Evolutionary conservation across 108 stramenopile species (phyloP), one percentile per base, ranked within the genome.

Genomic region (Cyclostephanos invisitatus): DNA sequence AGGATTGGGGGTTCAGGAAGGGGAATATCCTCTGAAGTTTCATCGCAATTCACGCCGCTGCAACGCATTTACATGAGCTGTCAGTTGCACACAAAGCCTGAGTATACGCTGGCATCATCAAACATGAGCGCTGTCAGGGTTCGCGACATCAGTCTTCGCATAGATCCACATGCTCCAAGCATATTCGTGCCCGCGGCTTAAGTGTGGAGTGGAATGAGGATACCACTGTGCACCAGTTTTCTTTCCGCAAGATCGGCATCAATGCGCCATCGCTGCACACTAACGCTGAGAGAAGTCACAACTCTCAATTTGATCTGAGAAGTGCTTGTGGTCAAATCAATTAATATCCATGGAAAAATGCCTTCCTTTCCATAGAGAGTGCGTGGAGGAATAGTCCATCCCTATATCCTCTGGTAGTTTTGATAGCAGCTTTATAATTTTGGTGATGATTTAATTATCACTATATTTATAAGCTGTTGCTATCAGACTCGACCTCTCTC

Each of bases 401-500:
- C 4, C 27, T 48, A 28, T 44, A 65, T 46, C 64, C 64, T 49
- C 57, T 70, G 46, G 55, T 70, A 70, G 69, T 70, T 55, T 53
- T 37, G 40, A 53, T 54, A 70, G 56, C 57, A 25, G 36, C 51
- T 49, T 27, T 67, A 67, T 51, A 51, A 67, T 53, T 51, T n/a
- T 67, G 28, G 66, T 54, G 66, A 51, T 66, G 22, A 24, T 46
- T 47, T 49, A 48, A 65, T 67, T 67, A 49, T 67, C 37, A 51
- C 50, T 49, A 49, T 67, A 67, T 36, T 29, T 67, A 67, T 50
- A 37, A 42, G 66, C 66, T 67, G 50, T 67, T 54, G 29, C 66
- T 67, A 67, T 51, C 50, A 67, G 50, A 51, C 66, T 67, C 50
- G 35, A 27, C 50, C 64, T 50, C 68, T 68, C 50, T 38, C 69